Conservation (phyloP, 2,329 filamentous ascomycete genomes). For the Monilinia vaccinii-corymbosi region DNA sequence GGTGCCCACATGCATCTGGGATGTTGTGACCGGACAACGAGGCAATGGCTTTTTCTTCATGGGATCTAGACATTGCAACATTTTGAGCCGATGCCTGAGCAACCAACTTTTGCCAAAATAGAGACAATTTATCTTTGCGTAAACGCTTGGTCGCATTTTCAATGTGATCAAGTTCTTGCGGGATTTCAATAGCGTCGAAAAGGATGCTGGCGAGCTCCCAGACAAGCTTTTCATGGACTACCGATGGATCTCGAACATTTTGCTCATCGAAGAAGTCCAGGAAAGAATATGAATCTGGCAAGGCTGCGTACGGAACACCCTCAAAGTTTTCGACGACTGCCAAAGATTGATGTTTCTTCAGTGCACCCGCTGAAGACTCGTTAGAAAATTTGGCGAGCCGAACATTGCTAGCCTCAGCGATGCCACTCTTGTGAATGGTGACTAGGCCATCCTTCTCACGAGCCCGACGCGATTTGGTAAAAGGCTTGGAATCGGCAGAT, state of each 20-base stretch:
- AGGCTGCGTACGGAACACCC: constrained; percentile 50
- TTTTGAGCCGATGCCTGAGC: constrained; percentile 46
- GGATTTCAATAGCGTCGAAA: constrained; percentile 59
- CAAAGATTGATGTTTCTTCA: constrained; percentile 45
- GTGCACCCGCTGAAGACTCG: constrained; percentile 46
- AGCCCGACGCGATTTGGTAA: constrained; percentile 23
- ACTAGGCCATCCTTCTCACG: constrained; percentile 38
- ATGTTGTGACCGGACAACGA: constrained; percentile 71
- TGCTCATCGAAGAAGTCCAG: constrained; percentile 38
- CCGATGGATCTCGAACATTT: constrained; percentile 34
- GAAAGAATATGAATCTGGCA: constrained; percentile 40
- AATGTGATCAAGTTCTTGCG: constrained; percentile 33
- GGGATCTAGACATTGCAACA: constrained; percentile 49
- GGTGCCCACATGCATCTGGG: constrained; percentile 70
- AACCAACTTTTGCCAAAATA: constrained; percentile 58
- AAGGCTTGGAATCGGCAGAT: constrained; percentile 32
- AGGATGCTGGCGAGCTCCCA: constrained; percentile 84
- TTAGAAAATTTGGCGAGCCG: constrained; percentile 55
- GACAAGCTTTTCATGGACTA: constrained; percentile 59
- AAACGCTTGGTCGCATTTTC: constrained; percentile 31
- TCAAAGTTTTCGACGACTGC: constrained; percentile 45
- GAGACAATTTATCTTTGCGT: constrained; percentile 57
- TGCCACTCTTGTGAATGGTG: constrained; percentile 43
- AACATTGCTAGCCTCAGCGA: constrained; percentile 56
- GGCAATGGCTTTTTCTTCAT: constrained; percentile 77